A percentile compares a stretch with the other conserved stretches of the same genome.
Evolutionary conservation across 257 asterid species (phyloP).

Genomic region (Rubia yunnanensis): DNA sequence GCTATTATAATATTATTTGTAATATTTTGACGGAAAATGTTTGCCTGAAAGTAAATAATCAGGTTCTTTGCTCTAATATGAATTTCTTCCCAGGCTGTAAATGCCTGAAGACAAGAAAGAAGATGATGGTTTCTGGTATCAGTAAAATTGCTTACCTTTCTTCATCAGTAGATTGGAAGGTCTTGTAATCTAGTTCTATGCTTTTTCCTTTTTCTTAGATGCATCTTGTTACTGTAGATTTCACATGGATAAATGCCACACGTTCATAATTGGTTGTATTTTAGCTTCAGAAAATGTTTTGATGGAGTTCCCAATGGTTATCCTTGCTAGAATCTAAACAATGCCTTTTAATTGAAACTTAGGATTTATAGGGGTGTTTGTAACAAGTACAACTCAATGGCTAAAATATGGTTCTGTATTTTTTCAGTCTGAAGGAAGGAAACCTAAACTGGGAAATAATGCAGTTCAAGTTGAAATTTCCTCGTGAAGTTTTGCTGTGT

Average conservation of each 20-base stretch:
- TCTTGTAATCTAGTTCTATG: background rate
- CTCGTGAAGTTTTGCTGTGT: constrained; percentile 91
- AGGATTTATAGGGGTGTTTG: background rate
- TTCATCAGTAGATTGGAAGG: background rate
- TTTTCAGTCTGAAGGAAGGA: constrained; percentile 87
- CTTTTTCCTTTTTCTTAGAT: background rate
- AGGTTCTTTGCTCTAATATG: background rate
- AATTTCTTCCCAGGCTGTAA: background rate
- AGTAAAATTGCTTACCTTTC: background rate
- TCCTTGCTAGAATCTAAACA: background rate
- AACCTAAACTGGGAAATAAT: constrained; percentile 86
- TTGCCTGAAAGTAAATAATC: background rate
- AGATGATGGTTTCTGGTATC: background rate
- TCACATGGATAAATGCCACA: background rate
- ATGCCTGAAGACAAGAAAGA: background rate
- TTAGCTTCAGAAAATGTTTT: no score
- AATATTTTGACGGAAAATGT: background rate
- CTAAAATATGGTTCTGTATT: constrained; percentile 2
- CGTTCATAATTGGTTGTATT: no score
- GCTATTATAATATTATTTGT: background rate
- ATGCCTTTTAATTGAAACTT: background rate
- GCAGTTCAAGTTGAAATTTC: constrained; percentile 91
- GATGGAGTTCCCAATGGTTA: background rate
- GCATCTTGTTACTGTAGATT: background rate
- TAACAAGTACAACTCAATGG: background rate